Evolutionary conservation across 2,329 filamentous ascomycete species (phyloP).

Genomic region (Penicillium sp.): DNA sequence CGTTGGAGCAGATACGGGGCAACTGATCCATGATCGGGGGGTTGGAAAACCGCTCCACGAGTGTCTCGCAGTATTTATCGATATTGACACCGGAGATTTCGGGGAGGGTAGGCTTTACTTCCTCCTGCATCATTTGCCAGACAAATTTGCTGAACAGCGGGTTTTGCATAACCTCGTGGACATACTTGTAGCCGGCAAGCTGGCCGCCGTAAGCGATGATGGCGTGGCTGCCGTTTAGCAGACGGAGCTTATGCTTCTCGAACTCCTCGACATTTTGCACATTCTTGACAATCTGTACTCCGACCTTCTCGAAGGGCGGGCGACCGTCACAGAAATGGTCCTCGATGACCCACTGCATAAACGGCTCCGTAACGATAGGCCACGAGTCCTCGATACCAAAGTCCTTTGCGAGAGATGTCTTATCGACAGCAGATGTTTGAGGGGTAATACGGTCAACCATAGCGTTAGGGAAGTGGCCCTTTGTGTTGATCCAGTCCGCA

Average conservation of each 20-base stretch:
- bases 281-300: conserved; percentile 50
- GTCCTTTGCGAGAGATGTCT: conserved; percentile 40
- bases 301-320: conserved; percentile 51
- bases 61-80: conserved; percentile 51
- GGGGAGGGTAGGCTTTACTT: conserved; percentile 53
- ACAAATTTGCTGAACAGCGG: conserved; percentile 47
- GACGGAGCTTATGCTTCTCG: conserved; percentile 55
- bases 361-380: conserved; percentile 55
- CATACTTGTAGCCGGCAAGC: conserved; percentile 52
- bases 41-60: conserved; percentile 55
- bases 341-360: conserved; percentile 55
- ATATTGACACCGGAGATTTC: conserved; percentile 50
- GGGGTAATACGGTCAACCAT: conserved; percentile 57
- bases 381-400: conserved; percentile 50
- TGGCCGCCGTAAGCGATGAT: conserved; percentile 51
- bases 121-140: conserved; percentile 54
- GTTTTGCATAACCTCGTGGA: conserved; percentile 53
- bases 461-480: conserved; percentile 52
- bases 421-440: conserved; percentile 47
- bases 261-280: conserved; percentile 52
- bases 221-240: conserved; percentile 53
- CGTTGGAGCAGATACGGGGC: conserved; percentile 50
- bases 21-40: conserved; percentile 55
- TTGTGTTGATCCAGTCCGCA: conserved; percentile 48
- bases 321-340: conserved; percentile 51